Evolutionary conservation across 345 rosid genomes (phyloP).

Genomic region (Dovyalis caffra): DNA sequence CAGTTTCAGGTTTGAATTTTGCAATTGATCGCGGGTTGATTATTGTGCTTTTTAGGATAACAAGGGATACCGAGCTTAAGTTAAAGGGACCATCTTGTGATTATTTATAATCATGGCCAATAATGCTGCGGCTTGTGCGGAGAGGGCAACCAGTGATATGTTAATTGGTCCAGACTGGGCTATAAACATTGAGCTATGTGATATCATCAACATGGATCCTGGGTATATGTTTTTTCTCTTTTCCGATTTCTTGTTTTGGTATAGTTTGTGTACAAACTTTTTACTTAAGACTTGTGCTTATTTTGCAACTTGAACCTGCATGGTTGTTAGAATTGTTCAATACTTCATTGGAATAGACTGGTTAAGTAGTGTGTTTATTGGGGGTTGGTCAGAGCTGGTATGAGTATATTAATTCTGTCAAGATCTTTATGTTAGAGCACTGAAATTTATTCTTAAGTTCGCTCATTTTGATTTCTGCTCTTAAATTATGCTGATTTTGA

Average conservation of each 20-base stretch:
- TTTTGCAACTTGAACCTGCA: not conserved
- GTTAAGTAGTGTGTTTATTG: not conserved
- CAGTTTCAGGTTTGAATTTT: not conserved
- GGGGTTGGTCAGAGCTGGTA: not conserved
- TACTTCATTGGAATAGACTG: not conserved
- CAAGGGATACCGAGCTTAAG: not conserved
- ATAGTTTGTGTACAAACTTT: not conserved
- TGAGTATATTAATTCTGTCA: not conserved
- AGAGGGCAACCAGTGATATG: slow-evolving; percentile 92
- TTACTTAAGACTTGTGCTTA: not conserved
- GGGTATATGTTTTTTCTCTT: slow-evolving; percentile 46
- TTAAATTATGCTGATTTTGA: not conserved
- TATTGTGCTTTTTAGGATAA: slow-evolving; percentile 2
- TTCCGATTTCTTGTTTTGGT: not conserved
- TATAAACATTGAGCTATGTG: slow-evolving; percentile 87
- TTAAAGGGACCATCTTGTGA: not conserved
- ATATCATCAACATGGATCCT: slow-evolving; percentile 83
- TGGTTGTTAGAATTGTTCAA: not conserved
- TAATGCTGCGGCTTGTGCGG: slow-evolving; percentile 80
- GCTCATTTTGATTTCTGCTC: not conserved
- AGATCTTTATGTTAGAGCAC: not conserved
- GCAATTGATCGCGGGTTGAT: not conserved
- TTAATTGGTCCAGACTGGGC: slow-evolving; percentile 98
- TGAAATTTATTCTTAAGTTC: not conserved
- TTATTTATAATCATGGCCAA: slow-evolving; percentile 49